Evolutionary conservation across 2,329 filamentous ascomycete genomes (phyloP), one percentile per base, ranked within the genome.

Genomic region (Ophiostoma angusticollis): DNA sequence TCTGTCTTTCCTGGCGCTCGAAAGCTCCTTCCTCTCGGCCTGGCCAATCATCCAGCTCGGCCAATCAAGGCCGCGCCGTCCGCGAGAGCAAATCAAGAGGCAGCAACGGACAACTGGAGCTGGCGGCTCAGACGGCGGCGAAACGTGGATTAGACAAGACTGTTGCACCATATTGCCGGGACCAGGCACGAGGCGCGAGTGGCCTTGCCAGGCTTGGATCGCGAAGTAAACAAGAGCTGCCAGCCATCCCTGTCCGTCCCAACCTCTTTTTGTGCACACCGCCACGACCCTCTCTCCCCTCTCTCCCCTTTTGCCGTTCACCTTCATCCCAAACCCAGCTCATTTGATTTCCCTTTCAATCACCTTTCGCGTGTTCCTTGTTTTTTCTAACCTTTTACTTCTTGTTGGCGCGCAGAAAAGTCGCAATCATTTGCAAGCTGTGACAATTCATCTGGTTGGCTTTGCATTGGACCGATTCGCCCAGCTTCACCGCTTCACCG

Each of bases 21-120:
- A 39, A 21, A 18, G 31, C 25, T 42, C 31, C n/a, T 34, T 3
- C 24, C 31, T 23, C 31, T 21, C n/a, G n/a, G n/a, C 32, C 34
- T 32, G 37, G 47, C 51, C 53, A 57, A 56, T 55, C 54, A 55
- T 23, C 34, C 34, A 6, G 44, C 45, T 45, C 41, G 41, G 48
- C 51, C 54, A 57, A 54, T 55, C 50, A 55, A 44, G 42, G 24
- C 42, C 35, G 32, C 25, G 37, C 19, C 38, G 23, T 6, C n/a
- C 17, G 18, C 7, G 19, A 13, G 40, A 35, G 38, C 43, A 43
- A 46, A 46, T 43, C 39, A 45, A 39, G 37, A 45, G 34, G 14
- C 28, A 36, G 38, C 37, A 35, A 27, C 24, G 29, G 30, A 29
- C n/a, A n/a, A n/a, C n/a, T n/a, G n/a, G n/a, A n/a, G n/a, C n/a